These are phyloP conservation scores for Oleoguttula mirabilis DNA, from an alignment of 495 filamentous ascomycete genomes.

Conservation along the genomic window DNA sequence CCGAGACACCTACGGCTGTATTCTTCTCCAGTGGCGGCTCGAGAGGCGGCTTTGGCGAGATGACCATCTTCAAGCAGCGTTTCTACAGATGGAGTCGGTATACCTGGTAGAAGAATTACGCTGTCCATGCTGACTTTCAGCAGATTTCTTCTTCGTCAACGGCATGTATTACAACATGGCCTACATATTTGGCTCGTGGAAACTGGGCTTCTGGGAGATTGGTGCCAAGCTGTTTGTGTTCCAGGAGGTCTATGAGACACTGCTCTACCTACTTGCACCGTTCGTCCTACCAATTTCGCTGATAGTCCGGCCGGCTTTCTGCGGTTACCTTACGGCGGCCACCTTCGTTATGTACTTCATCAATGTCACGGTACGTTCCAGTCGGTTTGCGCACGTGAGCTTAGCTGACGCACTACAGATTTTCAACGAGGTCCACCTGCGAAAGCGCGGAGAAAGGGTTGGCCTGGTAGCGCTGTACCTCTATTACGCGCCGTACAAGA, in stretches of 20 bases:
- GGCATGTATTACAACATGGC: constrained; percentile 37
- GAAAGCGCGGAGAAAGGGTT: constrained; percentile 31
- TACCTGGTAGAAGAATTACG: not conserved
- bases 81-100: constrained; percentile 33
- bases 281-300: constrained; percentile 39
- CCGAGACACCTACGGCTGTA: constrained; percentile 34
- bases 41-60: constrained; percentile 40
- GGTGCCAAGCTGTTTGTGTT: constrained; percentile 34
- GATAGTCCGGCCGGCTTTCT: constrained; percentile 31
- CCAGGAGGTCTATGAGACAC: constrained; percentile 35
- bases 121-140: constrained; percentile 15
- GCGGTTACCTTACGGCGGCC: constrained; percentile 22
- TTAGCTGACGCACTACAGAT: constrained; percentile 14
- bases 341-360: constrained; percentile 32
- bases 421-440: constrained; percentile 38
- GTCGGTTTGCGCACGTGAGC: not conserved
- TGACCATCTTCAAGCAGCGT: constrained; percentile 39
- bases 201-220: constrained; percentile 39
- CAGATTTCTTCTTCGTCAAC: constrained; percentile 41
- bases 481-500: constrained; percentile 36
- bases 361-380: constrained; percentile 21
- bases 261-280: constrained; percentile 36
- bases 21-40: constrained; percentile 31
- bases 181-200: constrained; percentile 39
- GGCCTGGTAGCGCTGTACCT: constrained; percentile 19